These are phyloP conservation scores for Eucalyptus polyanthemos DNA, from an alignment of 345 rosid genomes.

Conservation along the genomic window DNA sequence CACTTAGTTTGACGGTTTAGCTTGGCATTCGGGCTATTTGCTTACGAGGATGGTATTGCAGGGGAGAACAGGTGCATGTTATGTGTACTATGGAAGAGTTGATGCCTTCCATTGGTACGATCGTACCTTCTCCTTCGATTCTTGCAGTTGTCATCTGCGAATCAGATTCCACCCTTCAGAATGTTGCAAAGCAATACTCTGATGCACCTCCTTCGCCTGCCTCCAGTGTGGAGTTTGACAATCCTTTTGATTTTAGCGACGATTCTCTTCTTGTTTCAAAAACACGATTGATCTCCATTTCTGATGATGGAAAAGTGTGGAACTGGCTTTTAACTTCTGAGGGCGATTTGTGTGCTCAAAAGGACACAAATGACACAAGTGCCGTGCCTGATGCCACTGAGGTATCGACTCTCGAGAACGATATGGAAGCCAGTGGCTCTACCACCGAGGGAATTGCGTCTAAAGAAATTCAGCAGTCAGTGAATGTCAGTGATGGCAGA, in stretches of 20 bases:
- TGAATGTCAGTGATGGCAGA: slow-evolving; percentile 19
- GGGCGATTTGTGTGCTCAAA: slow-evolving; percentile 44
- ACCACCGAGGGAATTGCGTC: slow-evolving; percentile 13
- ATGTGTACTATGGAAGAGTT: slow-evolving; percentile 81
- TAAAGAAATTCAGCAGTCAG: slow-evolving; percentile 17
- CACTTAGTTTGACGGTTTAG: neutral
- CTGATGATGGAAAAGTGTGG: slow-evolving; percentile 96
- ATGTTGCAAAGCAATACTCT: slow-evolving; percentile 51
- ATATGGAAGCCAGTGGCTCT: slow-evolving; percentile 2
- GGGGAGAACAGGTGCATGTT: slow-evolving; percentile 85
- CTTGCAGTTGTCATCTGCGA: slow-evolving; percentile 53
- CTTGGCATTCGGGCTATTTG: neutral
- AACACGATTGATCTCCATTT: slow-evolving; percentile 67
- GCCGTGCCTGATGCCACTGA: slow-evolving; percentile 9
- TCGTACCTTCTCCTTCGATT: slow-evolving; percentile 68
- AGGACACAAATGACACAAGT: slow-evolving; percentile 13
- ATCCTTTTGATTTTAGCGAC: slow-evolving; percentile 80
- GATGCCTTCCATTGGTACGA: slow-evolving; percentile 80
- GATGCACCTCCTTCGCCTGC: slow-evolving; percentile 33
- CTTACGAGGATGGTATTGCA: slow-evolving; percentile 21
- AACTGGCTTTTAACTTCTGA: slow-evolving; percentile 84
- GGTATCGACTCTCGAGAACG: slow-evolving; percentile 5
- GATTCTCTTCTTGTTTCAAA: slow-evolving; percentile 59
- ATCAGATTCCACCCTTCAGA: slow-evolving; percentile 74
- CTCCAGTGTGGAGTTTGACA: slow-evolving; percentile 51